Conservation (phyloP, 2,329 filamentous ascomycete species). For the Bipolaris oryzae region DNA sequence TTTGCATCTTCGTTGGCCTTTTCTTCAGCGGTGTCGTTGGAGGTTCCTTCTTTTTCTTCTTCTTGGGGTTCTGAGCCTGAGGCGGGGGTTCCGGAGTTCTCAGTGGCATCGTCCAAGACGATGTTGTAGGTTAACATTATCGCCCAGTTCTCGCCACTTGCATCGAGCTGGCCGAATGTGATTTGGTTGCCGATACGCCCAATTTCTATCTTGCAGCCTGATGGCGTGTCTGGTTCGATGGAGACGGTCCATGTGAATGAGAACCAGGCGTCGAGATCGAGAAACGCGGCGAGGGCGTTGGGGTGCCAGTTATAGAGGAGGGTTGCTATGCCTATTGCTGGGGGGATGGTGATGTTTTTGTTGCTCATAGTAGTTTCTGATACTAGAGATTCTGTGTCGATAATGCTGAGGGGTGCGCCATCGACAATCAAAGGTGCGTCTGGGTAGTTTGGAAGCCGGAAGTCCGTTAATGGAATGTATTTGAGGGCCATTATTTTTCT, state of each 20-base stretch:
- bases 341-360: constrained; percentile 2
- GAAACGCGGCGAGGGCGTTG: constrained; percentile 22
- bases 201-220: constrained; percentile 26
- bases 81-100: constrained; percentile 2
- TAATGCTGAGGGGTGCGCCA: constrained; percentile 13
- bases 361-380: neutral
- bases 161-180: constrained; percentile 29
- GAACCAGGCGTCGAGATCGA: constrained; percentile 36
- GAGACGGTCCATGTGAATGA: constrained; percentile 28
- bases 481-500: constrained; percentile 7
- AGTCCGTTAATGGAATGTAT: constrained; percentile 7
- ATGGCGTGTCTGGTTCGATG: constrained; percentile 11
- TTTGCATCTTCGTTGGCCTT: neutral
- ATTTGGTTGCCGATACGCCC: constrained; percentile 30
- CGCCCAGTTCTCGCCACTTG: constrained; percentile 24
- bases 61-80: neutral
- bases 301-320: constrained; percentile 30
- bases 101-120: neutral
- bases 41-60: neutral
- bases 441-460: constrained; percentile 23
- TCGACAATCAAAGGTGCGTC: constrained; percentile 14
- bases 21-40: neutral
- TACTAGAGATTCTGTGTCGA: constrained; percentile 7
- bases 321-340: constrained; percentile 26
- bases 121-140: constrained; percentile 32